phyloP scores from a whole-genome alignment of 164 flowering plant genomes.

The Hamamelis virginiana region DNA sequence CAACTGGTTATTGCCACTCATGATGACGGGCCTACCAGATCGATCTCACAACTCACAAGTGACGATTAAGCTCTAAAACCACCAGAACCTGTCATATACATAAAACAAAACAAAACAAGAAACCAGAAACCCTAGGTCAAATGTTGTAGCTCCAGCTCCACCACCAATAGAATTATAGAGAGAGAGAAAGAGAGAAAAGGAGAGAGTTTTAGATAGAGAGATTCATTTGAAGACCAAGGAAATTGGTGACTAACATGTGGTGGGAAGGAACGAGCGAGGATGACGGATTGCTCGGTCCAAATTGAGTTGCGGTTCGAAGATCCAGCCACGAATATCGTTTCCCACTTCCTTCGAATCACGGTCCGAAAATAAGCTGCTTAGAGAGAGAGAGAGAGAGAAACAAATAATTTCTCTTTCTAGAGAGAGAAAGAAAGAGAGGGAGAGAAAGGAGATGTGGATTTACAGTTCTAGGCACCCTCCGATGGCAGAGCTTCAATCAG shows the following conservation, averaged over 20 bases:
- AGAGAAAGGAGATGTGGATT: not conserved
- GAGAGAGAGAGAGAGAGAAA: not conserved
- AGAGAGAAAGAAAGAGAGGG: not conserved
- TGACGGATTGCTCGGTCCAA: constrained; percentile 8
- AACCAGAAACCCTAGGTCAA: not conserved
- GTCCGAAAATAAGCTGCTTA: not conserved
- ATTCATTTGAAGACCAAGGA: too few species aligned
- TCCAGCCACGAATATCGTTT: constrained; percentile 7
- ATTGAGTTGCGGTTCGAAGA: not conserved
- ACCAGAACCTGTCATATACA: constrained; percentile 2
- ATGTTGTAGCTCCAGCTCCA: not conserved
- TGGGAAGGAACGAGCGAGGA: not conserved
- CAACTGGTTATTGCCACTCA: constrained; percentile 39
- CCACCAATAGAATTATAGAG: not conserved
- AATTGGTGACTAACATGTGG: constrained; percentile 17
- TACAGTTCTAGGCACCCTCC: not conserved
- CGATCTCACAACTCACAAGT: constrained; percentile 8
- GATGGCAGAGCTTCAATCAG: not conserved
- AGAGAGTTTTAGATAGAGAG: not conserved
- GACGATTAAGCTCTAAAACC: constrained; percentile 12
- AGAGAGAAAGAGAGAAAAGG: constrained; percentile 11
- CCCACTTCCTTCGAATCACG: too few species aligned
- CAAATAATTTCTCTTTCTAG: too few species aligned
- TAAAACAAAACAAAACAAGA: not conserved
- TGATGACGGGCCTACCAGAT: constrained; percentile 21